Evolutionary conservation across 495 filamentous ascomycete species (phyloP), one percentile per base, ranked within the genome.

Genomic region (Lineolata rhizophorae): DNA sequence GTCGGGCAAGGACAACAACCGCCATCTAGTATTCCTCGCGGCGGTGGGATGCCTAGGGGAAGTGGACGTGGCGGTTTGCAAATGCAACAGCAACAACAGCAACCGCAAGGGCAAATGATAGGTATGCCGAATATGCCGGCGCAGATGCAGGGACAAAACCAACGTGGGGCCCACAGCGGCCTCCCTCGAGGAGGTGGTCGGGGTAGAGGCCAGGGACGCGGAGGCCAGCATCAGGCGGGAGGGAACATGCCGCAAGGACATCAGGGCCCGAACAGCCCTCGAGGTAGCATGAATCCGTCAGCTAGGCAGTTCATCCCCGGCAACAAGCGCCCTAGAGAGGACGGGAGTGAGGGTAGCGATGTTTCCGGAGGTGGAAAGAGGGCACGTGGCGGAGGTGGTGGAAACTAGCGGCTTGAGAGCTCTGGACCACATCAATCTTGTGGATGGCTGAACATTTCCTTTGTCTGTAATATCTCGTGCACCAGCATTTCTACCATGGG

Each of bases 111-210:
- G 22, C 22, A 8, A 25, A 8, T 8, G 12, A 25, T 12, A 25
- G 22, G 22, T 25, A 25, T 25, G 8, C 22, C 22, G 12, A 25
- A 8, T 25, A n/a, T n/a, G 22, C 22, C 12, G 22, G 28, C 28
- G n/a, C n/a, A n/a, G n/a, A n/a, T n/a, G n/a, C 8, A 17, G 28
- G 28, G 9, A 8, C 9, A 9, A 16, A 6, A 30, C 9, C 9
- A 6, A 17, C 9, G 15, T 17, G 28, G 28, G 2, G n/a, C 4
- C 8, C 37, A 39, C 18, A 32, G 39, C 1, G 30, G 24, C n/a
- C 38, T 46, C 5, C 31, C 22, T 25, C 40, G 29, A 31, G 36
- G n/a, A 27, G 41, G 33, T 15, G 37, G 30, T 4, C 15, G 35
- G 15, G 12, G 29, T 16, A 14, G 22, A 36, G 35, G 35, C 10